These are phyloP conservation scores for Phytopythium ostracodes DNA, from an alignment of 352 stramenopile genomes.

Conservation along the genomic window DNA sequence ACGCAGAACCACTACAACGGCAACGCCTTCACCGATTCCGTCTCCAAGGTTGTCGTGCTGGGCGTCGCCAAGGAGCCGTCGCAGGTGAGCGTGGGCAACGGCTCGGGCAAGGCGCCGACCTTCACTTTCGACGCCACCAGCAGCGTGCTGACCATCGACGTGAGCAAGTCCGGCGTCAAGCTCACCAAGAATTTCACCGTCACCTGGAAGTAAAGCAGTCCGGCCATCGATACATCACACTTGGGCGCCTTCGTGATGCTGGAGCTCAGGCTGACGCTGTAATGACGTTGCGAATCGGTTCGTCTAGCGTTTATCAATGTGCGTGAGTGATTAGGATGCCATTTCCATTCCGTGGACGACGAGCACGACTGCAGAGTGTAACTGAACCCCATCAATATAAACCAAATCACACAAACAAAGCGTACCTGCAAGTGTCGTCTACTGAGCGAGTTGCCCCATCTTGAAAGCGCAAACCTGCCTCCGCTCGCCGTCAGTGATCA, in stretches of 20 bases:
- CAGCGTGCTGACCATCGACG: constrained; percentile 6
- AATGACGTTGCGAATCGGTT: not conserved
- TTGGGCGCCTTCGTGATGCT: not conserved
- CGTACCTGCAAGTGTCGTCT: not conserved
- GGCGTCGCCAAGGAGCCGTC: constrained; percentile 3
- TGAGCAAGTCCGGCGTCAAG: constrained; percentile 4
- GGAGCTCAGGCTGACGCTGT: not conserved
- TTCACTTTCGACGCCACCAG: constrained; percentile 4
- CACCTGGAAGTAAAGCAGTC: constrained; percentile 8
- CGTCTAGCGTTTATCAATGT: not conserved
- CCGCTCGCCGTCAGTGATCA: constrained; percentile 3
- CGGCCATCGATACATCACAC: not conserved
- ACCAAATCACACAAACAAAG: not conserved
- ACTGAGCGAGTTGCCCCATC: not conserved
- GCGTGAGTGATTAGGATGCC: not conserved
- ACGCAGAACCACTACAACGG: constrained; percentile 4
- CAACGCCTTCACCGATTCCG: not conserved
- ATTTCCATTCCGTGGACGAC: not conserved
- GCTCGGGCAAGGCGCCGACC: constrained; percentile 3
- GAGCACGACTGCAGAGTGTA: not conserved
- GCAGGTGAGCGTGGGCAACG: not conserved
- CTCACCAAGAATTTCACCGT: constrained; percentile 5
- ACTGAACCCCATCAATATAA: not conserved
- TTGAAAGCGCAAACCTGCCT: not conserved
- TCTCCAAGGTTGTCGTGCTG: constrained; percentile 3